Conservation (phyloP, 306 rosid species). For the Neltuma alba region DNA sequence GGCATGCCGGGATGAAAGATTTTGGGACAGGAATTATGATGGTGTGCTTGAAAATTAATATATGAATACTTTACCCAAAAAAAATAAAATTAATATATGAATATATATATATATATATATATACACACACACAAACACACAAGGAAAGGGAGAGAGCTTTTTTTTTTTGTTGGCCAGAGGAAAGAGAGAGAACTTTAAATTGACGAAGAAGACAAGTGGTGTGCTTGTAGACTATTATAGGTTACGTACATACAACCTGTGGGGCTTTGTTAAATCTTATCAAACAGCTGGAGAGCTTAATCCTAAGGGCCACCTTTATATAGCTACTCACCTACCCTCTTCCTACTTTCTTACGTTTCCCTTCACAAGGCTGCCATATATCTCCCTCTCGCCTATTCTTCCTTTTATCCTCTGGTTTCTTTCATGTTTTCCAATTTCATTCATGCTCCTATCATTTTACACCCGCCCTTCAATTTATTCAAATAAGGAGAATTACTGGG, state of each 20-base stretch:
- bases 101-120: too few relatives aligned
- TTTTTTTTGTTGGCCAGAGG: too few relatives aligned
- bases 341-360: not conserved
- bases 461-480: too few relatives aligned
- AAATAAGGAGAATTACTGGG: too few relatives aligned
- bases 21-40: conserved; percentile 16
- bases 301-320: too few relatives aligned
- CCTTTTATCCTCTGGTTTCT: not conserved
- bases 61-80: too few relatives aligned
- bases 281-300: conserved; percentile 59
- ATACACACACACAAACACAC: too few relatives aligned
- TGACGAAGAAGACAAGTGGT: not conserved
- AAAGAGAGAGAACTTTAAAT: not conserved
- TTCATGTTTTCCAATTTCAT: not conserved
- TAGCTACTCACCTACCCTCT: too few relatives aligned
- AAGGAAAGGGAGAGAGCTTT: not conserved
- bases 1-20: not conserved
- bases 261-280: conserved; percentile 38
- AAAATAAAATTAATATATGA: too few relatives aligned
- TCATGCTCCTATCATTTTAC: too few relatives aligned
- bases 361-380: not conserved
- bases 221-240: not conserved
- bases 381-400: not conserved
- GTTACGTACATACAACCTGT: not conserved
- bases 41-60: conserved; percentile 35